These are phyloP conservation scores for Mortierella hygrophila DNA, from an alignment of 192 early-diverging fungal genomes.

Conservation along the genomic window DNA sequence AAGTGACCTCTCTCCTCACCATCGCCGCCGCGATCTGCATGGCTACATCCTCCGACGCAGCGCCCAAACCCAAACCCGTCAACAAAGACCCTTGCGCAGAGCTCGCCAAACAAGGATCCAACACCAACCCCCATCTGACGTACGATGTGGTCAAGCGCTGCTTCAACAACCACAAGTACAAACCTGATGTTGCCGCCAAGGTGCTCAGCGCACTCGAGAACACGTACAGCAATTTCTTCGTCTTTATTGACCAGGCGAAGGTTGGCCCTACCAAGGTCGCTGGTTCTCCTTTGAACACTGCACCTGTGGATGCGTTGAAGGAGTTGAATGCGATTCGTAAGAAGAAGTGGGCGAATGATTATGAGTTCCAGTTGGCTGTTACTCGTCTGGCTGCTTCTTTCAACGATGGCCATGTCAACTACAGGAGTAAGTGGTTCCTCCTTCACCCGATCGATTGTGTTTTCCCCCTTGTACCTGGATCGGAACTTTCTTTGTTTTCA, in stretches of 20 bases:
- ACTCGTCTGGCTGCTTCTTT: constrained; percentile 14
- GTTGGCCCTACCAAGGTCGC: not conserved
- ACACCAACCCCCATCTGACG: not conserved
- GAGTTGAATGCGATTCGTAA: constrained; percentile 28
- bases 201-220: constrained; percentile 19
- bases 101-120: constrained; percentile 11
- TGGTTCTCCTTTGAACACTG: constrained; percentile 6
- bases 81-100: constrained; percentile 27
- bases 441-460: not conserved
- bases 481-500: not conserved
- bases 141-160: constrained; percentile 27
- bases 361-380: constrained; percentile 41
- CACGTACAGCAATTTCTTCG: constrained; percentile 36
- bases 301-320: constrained; percentile 16
- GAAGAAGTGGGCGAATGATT: constrained; percentile 37
- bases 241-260: constrained; percentile 35
- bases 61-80: not conserved
- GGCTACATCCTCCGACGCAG: constrained; percentile 58
- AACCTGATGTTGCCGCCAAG: constrained; percentile 21
- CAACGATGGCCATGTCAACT: constrained; percentile 41
- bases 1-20: constrained; percentile 60
- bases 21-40: constrained; percentile 63
- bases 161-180: constrained; percentile 22
- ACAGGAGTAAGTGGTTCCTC: constrained; percentile 8
- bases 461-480: not conserved